phyloP scores from a whole-genome alignment of 768 basidiomycete genomes.

The Lanmaoa rubissima region DNA sequence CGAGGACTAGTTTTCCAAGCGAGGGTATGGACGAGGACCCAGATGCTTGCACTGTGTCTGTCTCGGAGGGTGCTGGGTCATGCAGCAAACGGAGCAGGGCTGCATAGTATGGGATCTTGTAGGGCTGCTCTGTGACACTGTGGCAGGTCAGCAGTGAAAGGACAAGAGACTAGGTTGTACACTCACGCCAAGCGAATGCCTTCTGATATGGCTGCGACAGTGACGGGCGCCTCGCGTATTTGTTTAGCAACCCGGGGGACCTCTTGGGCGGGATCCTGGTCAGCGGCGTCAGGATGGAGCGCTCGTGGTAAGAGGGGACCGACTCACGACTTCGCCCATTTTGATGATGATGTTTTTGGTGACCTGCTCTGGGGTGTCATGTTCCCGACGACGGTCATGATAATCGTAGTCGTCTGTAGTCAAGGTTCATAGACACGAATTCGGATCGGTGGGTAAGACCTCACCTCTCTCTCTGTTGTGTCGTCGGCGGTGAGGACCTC shows the following conservation, averaged over 20 bases:
- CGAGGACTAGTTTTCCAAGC: conserved; percentile 69
- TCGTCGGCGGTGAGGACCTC: conserved; percentile 47
- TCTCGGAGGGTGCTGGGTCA: conserved; percentile 41
- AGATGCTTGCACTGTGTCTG: conserved; percentile 26
- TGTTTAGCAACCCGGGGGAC: conserved; percentile 63
- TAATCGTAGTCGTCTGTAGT: conserved; percentile 56
- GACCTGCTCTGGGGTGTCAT: conserved; percentile 73
- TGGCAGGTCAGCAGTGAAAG: conserved; percentile 4
- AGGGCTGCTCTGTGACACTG: conserved; percentile 89
- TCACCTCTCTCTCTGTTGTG: conserved; percentile 51
- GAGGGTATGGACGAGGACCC: conserved; percentile 35
- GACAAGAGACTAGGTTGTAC: neutral
- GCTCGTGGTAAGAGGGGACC: too few relatives aligned
- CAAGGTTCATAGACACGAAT: neutral
- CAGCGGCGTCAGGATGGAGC: neutral
- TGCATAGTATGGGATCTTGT: conserved; percentile 89
- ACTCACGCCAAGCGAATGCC: conserved; percentile 69
- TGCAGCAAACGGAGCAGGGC: conserved; percentile 71
- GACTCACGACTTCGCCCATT: conserved; percentile 78
- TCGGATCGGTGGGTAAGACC: conserved; percentile 13
- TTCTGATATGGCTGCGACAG: conserved; percentile 65
- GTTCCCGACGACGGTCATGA: conserved; percentile 64
- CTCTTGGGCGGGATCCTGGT: conserved; percentile 70
- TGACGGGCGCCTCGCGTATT: conserved; percentile 59
- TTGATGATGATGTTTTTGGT: conserved; percentile 66